These are phyloP conservation scores for Aspergillus conjunctus DNA, from an alignment of 495 filamentous ascomycete species.

Conservation along the genomic window DNA sequence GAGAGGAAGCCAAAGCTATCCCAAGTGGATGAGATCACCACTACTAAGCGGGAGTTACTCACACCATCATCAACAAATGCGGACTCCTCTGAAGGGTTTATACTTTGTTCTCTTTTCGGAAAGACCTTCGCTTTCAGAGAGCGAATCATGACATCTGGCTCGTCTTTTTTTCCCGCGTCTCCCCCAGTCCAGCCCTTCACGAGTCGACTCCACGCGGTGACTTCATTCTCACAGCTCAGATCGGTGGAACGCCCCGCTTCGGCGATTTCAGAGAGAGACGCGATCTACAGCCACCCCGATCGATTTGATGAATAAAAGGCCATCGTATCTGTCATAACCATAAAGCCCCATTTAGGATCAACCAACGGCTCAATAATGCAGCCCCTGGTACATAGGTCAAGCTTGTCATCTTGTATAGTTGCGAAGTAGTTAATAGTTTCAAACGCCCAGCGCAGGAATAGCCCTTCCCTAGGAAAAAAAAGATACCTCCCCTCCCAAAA, in stretches of 20 bases:
- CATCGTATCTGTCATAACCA: not conserved
- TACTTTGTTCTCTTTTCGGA: not conserved
- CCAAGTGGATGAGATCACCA: constrained; percentile 18
- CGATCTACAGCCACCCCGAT: not conserved
- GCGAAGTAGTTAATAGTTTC: not conserved
- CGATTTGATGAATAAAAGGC: not conserved
- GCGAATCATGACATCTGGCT: not conserved
- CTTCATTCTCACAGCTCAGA: constrained; percentile 21
- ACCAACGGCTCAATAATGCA: not conserved
- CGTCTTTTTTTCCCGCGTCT: not conserved
- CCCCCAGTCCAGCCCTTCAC: not conserved
- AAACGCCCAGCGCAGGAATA: too few relatives aligned
- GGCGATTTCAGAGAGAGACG: constrained; percentile 14
- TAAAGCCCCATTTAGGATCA: not conserved
- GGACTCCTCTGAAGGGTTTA: too few relatives aligned
- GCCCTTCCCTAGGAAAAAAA: not conserved
- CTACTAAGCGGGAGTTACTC: not conserved
- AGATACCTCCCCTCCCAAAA: not conserved
- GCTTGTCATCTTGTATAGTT: too few relatives aligned
- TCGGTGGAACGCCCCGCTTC: constrained; percentile 22
- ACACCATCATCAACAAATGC: not conserved
- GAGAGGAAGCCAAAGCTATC: not conserved
- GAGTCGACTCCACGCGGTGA: constrained; percentile 10
- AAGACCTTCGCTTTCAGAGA: not conserved
- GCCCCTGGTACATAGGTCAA: too few relatives aligned